phyloP scores from a whole-genome alignment of 148 eudicot species.

The Chenopodium album region DNA sequence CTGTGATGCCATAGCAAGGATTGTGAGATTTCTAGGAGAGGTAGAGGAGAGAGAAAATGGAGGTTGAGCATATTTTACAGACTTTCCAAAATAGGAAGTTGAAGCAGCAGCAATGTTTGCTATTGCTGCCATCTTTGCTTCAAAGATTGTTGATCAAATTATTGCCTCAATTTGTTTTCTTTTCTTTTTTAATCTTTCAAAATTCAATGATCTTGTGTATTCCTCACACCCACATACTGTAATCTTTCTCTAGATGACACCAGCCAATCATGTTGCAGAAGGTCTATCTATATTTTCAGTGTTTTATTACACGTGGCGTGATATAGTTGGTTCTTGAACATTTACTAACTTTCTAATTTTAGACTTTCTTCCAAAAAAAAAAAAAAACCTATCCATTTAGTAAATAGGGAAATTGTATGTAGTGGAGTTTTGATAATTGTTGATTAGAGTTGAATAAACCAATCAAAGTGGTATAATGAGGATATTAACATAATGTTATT shows the following conservation, averaged over 20 bases:
- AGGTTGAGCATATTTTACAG: conserved; percentile 19
- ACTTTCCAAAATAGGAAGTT: conserved; percentile 3
- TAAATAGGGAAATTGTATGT: too few species aligned
- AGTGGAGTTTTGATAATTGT: too few species aligned
- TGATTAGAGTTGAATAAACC: too few species aligned
- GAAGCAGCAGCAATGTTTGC: conserved; percentile 16
- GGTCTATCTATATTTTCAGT: conserved; percentile 5
- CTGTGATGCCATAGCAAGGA: conserved; percentile 81
- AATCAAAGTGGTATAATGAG: too few species aligned
- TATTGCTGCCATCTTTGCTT: conserved; percentile 26
- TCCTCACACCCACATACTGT: not conserved
- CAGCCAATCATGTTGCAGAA: conserved; percentile 16
- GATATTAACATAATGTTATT: too few species aligned
- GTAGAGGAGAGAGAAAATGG: conserved; percentile 29
- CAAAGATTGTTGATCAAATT: not conserved
- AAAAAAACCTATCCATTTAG: too few species aligned
- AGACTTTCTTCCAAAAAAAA: too few species aligned
- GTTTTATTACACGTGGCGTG: conserved; percentile 31
- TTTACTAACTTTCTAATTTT: too few species aligned
- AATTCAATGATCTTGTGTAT: not conserved
- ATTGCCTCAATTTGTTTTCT: not conserved
- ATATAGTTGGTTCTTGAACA: not conserved
- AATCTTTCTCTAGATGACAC: conserved; percentile 9
- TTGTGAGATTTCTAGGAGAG: conserved; percentile 33
- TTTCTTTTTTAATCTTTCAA: not conserved